Percentiles rank a stretch among this genome's conserved stretches.
phyloP scores from a whole-genome alignment of 1,139 yeast species.

The Candida neerlandica region DNA sequence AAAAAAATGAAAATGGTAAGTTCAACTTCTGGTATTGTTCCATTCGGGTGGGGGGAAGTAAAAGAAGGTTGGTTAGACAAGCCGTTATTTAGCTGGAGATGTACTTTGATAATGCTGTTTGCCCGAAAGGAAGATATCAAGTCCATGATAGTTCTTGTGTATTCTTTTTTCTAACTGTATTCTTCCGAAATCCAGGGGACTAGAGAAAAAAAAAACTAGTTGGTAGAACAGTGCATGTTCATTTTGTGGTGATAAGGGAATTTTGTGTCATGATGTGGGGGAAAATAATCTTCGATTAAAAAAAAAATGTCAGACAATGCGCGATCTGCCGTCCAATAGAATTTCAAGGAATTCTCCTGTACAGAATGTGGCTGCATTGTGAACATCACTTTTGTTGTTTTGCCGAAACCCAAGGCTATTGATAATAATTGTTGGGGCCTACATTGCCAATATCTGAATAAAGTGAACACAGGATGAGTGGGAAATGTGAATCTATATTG shows the following conservation, averaged over 20 bases:
- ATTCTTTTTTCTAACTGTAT: not conserved
- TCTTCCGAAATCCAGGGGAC: slow-evolving; percentile 2
- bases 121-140: not conserved
- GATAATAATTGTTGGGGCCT: too few relatives aligned
- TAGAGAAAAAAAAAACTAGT: not conserved
- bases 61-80: too few relatives aligned
- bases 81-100: too few relatives aligned
- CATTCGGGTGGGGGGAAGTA: too few relatives aligned
- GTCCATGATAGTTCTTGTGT: not conserved
- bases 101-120: too few relatives aligned
- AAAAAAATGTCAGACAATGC: not conserved
- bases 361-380: too few relatives aligned
- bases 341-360: not conserved
- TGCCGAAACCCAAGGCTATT: not conserved
- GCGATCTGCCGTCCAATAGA: not conserved
- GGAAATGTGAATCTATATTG: not conserved
- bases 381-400: not conserved
- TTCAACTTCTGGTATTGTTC: too few relatives aligned
- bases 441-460: not conserved
- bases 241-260: not conserved
- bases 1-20: too few relatives aligned
- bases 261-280: slow-evolving; percentile 1
- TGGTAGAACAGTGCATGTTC: not conserved
- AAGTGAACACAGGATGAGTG: not conserved
- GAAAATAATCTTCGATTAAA: not conserved